These are phyloP conservation scores for Digitaria exilis DNA, from an alignment of 202 grass and related monocot genomes.

Conservation along the genomic window DNA sequence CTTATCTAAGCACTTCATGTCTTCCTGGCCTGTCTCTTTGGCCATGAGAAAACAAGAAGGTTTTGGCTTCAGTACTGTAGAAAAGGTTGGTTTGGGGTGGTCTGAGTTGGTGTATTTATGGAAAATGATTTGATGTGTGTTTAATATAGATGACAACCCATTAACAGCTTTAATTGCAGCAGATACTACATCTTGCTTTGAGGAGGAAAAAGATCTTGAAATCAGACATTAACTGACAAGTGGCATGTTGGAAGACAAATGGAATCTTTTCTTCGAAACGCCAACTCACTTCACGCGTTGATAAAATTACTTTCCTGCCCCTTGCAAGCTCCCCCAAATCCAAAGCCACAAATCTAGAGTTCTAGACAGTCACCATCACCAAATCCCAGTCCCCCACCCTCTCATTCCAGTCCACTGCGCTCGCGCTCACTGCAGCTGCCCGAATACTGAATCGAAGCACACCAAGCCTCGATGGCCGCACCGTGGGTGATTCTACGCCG, in stretches of 20 bases:
- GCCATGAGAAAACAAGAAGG: no score
- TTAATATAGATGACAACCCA: no score
- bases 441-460: neutral
- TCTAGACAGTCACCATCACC: neutral
- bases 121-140: no score
- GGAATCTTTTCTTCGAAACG: neutral
- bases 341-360: neutral
- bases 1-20: no score
- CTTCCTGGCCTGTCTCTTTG: no score
- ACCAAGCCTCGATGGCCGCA: neutral
- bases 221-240: neutral
- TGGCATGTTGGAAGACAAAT: neutral
- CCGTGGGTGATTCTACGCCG: conserved; percentile 14
- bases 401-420: neutral
- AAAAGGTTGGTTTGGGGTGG: no score
- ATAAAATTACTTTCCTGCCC: neutral
- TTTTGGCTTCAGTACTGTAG: no score
- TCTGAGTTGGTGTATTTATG: no score
- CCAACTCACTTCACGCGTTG: neutral
- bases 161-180: no score
- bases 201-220: no score
- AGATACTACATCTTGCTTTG: no score
- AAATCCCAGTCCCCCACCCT: neutral
- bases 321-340: neutral
- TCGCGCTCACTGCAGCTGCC: neutral